Evolutionary conservation across 1,139 yeast species (phyloP).

Genomic region (Taphrina deformans): DNA sequence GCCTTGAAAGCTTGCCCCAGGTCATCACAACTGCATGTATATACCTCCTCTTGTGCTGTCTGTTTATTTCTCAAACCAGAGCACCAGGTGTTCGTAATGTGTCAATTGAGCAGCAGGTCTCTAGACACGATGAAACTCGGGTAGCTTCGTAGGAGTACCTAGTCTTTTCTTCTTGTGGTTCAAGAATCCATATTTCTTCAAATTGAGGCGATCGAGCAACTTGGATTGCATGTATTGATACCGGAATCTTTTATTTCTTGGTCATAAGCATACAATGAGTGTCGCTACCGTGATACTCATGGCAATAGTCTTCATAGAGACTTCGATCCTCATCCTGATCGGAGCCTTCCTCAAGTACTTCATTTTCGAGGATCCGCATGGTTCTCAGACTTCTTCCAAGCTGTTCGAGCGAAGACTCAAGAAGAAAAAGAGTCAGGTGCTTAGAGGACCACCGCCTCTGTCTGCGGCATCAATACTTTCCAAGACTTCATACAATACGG

Average conservation of each 20-base stretch:
- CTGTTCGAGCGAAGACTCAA: not conserved
- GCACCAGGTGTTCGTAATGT: no score
- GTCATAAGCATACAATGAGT: not conserved
- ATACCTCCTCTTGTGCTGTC: not conserved
- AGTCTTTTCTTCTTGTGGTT: no score
- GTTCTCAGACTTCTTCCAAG: not conserved
- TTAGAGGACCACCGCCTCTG: slow-evolving; percentile 40
- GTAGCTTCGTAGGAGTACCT: no score
- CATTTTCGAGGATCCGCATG: slow-evolving; percentile 72
- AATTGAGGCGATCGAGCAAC: not conserved
- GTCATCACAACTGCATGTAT: no score
- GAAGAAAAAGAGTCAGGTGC: slow-evolving; percentile 41
- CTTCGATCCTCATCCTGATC: slow-evolving; percentile 67
- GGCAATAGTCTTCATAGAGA: slow-evolving; percentile 23
- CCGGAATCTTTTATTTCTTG: not conserved
- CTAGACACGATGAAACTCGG: no score
- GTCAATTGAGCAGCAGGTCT: no score
- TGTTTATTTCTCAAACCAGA: no score
- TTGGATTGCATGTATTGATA: not conserved
- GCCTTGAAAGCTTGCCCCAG: not conserved
- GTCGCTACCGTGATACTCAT: slow-evolving; percentile 12
- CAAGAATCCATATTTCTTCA: no score
- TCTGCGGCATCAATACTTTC: slow-evolving; percentile 58
- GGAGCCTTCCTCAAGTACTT: slow-evolving; percentile 79
- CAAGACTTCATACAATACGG: slow-evolving; percentile 88